Evolutionary conservation across 371 early-diverging fungal species (phyloP).

Genomic region (Mucor saturninus): DNA sequence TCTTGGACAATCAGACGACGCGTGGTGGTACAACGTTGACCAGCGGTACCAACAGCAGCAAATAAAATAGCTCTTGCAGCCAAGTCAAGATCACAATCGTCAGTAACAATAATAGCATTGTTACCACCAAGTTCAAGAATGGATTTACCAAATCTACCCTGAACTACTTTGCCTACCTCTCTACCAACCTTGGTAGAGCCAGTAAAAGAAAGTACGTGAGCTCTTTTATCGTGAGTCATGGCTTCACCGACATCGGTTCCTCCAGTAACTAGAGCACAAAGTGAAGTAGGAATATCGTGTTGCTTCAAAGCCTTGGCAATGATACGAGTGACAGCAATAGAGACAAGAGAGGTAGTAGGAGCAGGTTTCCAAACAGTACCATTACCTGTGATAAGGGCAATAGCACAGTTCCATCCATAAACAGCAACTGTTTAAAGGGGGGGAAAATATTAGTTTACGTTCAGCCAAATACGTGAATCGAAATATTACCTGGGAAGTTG

Average conservation of each 20-base stretch:
- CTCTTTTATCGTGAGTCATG: conserved; percentile 73
- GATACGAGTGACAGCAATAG: conserved; percentile 92
- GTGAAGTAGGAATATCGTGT: conserved; percentile 85
- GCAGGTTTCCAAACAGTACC: conserved; percentile 95
- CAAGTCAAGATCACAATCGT: conserved; percentile 93
- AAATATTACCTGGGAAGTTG: conserved; percentile 71
- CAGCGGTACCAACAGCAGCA: conserved; percentile 97
- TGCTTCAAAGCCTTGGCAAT: conserved; percentile 83
- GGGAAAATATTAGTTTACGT: background rate
- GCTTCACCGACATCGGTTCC: conserved; percentile 88
- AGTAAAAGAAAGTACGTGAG: conserved; percentile 89
- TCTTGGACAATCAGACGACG: conserved; percentile 94
- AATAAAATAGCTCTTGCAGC: conserved; percentile 91
- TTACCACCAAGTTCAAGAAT: conserved; percentile 96
- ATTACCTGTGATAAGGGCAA: conserved; percentile 93
- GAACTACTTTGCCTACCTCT: conserved; percentile 78
- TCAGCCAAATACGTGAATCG: background rate
- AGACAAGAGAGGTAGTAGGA: conserved; percentile 84
- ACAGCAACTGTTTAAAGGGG: conserved; percentile 56
- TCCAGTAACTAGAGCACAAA: conserved; percentile 91
- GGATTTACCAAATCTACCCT: conserved; percentile 87
- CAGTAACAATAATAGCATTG: conserved; percentile 93
- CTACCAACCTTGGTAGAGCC: conserved; percentile 86
- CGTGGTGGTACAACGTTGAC: conserved; percentile 96
- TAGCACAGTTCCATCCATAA: conserved; percentile 93